Evolutionary conservation across 352 stramenopile genomes (phyloP), one percentile per base, ranked within the genome.

Genomic region (Plasmopara muralis): DNA sequence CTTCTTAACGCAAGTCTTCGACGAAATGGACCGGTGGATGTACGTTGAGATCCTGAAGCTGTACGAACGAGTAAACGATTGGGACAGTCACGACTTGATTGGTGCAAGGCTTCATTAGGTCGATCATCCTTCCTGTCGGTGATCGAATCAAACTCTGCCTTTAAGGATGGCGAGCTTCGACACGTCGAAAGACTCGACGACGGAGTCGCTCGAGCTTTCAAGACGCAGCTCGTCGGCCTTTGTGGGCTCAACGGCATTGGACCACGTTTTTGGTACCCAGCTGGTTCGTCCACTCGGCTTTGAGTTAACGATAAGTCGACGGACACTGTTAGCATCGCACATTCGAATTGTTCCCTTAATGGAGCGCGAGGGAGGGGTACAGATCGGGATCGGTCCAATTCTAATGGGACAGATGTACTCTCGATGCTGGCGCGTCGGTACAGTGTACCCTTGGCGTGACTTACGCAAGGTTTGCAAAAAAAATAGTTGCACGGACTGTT

Each of bases 391-490:
- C 55, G 40, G 31, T 66, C 57, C 14, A 48, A 66, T 9, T 43
- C 55, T 14, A 65, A 74, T 31, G 55, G 47, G 4, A 43, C 54
- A 2, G 50, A 70, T 20, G 68, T 77, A 34, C 60, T 45, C n/a
- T 77, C 62, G 0, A n/a, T 41, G 14, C 9, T 2, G 62, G 50
- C 45, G 4, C 68, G 72, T 34, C 57, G 53, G 38, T 76, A 77
- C 6, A 74, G 39, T 10, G 70, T 70, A 13, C 75, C 70, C 46
- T 77, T 77, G 4, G 62, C 63, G 15, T 76, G 66, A 45, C 62
- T 73, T 40, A 81, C 50, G 16, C 71, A 81, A 29, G 68, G 62
- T 49, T 81, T 81, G 60, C 75, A 86, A 52, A 86, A 86, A 28
- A 66, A 59, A 52, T 71, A 72, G 16, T 62, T 68, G 53, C 72